phyloP scores from a whole-genome alignment of 2,329 filamentous ascomycete species.

The Aspergillus brasiliensis region DNA sequence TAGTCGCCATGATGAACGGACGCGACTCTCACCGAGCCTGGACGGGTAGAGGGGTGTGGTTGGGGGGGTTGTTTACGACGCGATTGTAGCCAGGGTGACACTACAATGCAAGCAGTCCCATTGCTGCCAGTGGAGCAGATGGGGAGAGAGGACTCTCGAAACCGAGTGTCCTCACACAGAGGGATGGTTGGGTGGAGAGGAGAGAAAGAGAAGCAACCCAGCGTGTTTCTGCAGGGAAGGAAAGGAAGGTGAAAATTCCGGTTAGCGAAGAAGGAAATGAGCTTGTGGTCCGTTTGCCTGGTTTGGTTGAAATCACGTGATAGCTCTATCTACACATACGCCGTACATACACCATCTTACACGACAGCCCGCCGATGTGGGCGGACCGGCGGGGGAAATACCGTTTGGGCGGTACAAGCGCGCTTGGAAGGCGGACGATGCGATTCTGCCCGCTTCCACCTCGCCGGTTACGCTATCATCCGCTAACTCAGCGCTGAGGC shows the following conservation, averaged over 20 bases:
- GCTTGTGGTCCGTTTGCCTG: conserved; percentile 25
- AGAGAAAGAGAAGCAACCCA: conserved; percentile 11
- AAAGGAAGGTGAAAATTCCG: conserved; percentile 33
- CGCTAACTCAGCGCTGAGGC: background rate
- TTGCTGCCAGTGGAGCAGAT: conserved; percentile 31
- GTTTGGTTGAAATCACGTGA: conserved; percentile 24
- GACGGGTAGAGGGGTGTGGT: background rate
- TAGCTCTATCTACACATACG: background rate
- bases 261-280: conserved; percentile 25
- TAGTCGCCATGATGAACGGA: conserved; percentile 78
- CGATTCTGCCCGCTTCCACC: conserved; percentile 42
- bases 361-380: background rate
- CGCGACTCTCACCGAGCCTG: conserved; percentile 23
- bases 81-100: conserved; percentile 31
- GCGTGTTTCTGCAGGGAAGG: conserved; percentile 12
- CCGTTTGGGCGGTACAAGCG: background rate
- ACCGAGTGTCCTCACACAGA: conserved; percentile 25
- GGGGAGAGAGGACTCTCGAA: conserved; percentile 29
- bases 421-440: conserved; percentile 28
- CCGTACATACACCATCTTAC: background rate
- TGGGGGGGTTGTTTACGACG: conserved; percentile 23
- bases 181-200: conserved; percentile 6
- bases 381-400: background rate
- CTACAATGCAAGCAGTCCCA: conserved; percentile 39
- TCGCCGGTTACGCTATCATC: conserved; percentile 17